Evolutionary conservation across 2,329 filamentous ascomycete species (phyloP).

Genomic region (Daldinia eschscholtzii): DNA sequence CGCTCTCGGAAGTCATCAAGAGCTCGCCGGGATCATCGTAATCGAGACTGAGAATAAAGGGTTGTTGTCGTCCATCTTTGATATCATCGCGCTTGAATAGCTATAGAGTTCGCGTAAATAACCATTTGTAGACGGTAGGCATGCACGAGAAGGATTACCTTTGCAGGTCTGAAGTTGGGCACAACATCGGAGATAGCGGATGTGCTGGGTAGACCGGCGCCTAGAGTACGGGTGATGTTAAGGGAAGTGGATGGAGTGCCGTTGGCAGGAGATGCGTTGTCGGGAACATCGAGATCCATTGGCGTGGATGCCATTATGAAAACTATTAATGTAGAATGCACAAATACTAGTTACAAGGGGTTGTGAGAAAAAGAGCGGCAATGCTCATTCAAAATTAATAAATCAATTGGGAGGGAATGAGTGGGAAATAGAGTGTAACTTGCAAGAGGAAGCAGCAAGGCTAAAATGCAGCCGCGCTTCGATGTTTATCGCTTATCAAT

Average conservation of each 20-base stretch:
- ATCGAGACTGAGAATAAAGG: constrained; percentile 88
- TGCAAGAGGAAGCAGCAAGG: constrained; percentile 16
- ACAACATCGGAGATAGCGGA: constrained; percentile 84
- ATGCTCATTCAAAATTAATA: not conserved
- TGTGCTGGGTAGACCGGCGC: constrained; percentile 59
- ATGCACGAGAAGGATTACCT: constrained; percentile 64
- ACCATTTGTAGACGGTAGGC: constrained; percentile 1
- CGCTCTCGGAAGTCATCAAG: constrained; percentile 89
- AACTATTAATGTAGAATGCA: not conserved
- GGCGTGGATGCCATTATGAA: constrained; percentile 64
- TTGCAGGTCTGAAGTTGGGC: constrained; percentile 80
- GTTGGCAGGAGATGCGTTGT: constrained; percentile 56
- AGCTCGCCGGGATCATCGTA: constrained; percentile 97
- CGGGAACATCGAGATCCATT: constrained; percentile 68
- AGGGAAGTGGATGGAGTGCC: constrained; percentile 57
- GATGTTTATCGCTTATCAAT: constrained; percentile 6
- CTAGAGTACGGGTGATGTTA: constrained; percentile 64
- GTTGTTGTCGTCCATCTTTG: constrained; percentile 65
- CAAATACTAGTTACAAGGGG: not conserved
- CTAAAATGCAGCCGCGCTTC: constrained; percentile 22
- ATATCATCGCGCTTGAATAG: constrained; percentile 71
- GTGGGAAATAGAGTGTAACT: not conserved
- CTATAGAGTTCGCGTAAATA: constrained; percentile 52
- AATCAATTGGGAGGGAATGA: not conserved
- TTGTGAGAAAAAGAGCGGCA: too few relatives aligned